Evolutionary conservation across 495 filamentous ascomycete species (phyloP), one percentile per base, ranked within the genome.

Genomic region (Wilcoxina mikolae): DNA sequence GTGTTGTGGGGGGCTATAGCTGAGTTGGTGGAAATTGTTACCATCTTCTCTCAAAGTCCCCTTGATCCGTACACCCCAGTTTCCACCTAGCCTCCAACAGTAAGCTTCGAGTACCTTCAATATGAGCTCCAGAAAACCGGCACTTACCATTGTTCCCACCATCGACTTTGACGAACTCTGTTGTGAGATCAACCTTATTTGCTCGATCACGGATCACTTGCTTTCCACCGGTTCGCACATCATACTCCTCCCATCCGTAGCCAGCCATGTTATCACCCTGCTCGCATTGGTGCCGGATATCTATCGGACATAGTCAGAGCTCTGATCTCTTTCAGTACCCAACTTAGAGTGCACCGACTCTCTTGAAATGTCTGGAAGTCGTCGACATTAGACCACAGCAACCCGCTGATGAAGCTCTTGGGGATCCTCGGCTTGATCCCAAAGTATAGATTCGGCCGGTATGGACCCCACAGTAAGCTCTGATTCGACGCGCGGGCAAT

Each of bases 191-290:
- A 53, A 98, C 73, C 53, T 74, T 76, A 68, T 98, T 98, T 27
- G 78, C 82, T 17, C 77, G 80, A 63, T 98, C 91, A 61, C 87
- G 84, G 52, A 98, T 89, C 18, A 83, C 84, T 72, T 98, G 85
- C 22, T 81, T 73, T 45, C 91, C 91, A 59, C 91, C 91, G 41
- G 74, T 80, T 46, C 91, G 75, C 20, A 85, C 79, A 67, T 96
- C 91, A 69, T 93, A 98, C 62, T 91, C 78, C 58, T 96, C 90
- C 91, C 91, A 98, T 56, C 90, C 91, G 66, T 98, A 98, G 31
- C 91, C 88, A 39, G 80, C 80, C 83, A 98, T 95, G 55, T 82
- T 84, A 65, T 94, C 87, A 66, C 89, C 75, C 68, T 98, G 91
- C 65, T 96, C 91, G 69, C 91, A 98, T 0, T 93, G 94, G 67